phyloP scores from a whole-genome alignment of 2,329 filamentous ascomycete genomes.

The Paecilomyces variotii region DNA sequence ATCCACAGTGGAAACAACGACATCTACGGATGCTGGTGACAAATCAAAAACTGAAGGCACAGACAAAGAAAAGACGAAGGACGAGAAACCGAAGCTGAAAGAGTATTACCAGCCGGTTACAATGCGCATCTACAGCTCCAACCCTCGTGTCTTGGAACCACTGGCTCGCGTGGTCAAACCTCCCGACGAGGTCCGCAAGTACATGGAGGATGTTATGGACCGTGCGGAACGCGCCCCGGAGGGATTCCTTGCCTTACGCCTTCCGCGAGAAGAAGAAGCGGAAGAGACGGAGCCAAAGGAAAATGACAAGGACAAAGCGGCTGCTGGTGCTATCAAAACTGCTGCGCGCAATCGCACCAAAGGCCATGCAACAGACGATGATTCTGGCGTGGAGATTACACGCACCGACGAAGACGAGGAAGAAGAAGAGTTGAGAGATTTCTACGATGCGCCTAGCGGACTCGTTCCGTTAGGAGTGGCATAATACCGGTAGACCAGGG shows the following conservation, averaged over 20 bases:
- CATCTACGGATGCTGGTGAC: conserved; percentile 3
- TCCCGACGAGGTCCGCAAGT: conserved; percentile 43
- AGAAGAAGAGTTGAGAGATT: conserved; percentile 31
- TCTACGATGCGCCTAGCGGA: conserved; percentile 31
- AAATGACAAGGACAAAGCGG: conserved; percentile 15
- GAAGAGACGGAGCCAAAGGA: conserved; percentile 11
- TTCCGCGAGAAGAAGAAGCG: conserved; percentile 37
- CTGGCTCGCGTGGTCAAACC: conserved; percentile 50
- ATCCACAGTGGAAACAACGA: conserved; percentile 4
- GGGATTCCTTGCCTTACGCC: conserved; percentile 47
- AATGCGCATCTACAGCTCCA: conserved; percentile 47
- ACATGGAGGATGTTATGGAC: conserved; percentile 52
- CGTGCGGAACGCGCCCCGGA: conserved; percentile 48
- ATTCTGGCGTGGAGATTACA: conserved; percentile 14
- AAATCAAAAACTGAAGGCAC: conserved; percentile 4
- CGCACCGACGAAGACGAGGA: conserved; percentile 20
- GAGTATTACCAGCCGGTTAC: conserved; percentile 48
- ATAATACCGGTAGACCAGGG: neutral
- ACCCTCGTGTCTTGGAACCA: conserved; percentile 46
- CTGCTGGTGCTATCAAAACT: neutral
- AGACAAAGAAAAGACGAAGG: conserved; percentile 6
- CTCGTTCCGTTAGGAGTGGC: conserved; percentile 21
- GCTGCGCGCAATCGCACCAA: conserved; percentile 13
- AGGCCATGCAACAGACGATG: conserved; percentile 16
- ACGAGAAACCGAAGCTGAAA: conserved; percentile 20